Evolutionary conservation across 23 red algal species (phyloP), one percentile per base, ranked within the genome.

Genomic region (Cyanidiococcus yangmingshanensis): DNA sequence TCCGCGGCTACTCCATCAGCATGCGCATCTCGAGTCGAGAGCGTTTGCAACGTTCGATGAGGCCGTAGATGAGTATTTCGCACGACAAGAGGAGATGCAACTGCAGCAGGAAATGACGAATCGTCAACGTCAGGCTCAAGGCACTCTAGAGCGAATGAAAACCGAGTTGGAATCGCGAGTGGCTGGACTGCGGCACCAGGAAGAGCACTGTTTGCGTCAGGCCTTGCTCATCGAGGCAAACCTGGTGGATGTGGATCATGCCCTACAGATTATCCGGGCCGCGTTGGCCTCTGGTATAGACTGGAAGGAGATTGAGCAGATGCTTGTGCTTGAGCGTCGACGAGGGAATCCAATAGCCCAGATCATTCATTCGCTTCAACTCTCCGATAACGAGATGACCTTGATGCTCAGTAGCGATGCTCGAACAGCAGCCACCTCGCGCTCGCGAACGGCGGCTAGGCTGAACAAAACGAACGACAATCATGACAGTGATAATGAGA

Each of bases 1-100:
- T 1, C 94, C 94, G 31, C 84, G 82, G 41, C 37, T 89, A 25
- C 83, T 98, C 26, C 59, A 57, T n/a, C 94, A 98, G 79, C 79
- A 85, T 40, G 0, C 50, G 40, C 54, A 40, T 1, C 77, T 38
- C 50, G 30, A 59, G 40, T 58, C 54, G 36, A 57, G 50, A 63
- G 57, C 79, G 50, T 96, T 87, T 74, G 16, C 50, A 18, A 81
- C 80, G n/a, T 98, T 98, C 74, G 89, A 92, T 80, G 94, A 88
- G 35, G 94, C 94, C 31, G 86, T 88, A 38, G 94, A 98, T 58
- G 86, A 78, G 32, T 98, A 89, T 58, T 98, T 98, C 41, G 80
- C 84, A 0, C 57, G 79, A 38, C 33, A 91, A 18, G 94, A 98
- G 71, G 50, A 84, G 18, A 41, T 80, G 59, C 41, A 82, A 40